A percentile compares a stretch with the other conserved stretches of the same genome.
Conservation (phyloP, 2,329 filamentous ascomycete genomes). For the Hysterium pulicare region DNA sequence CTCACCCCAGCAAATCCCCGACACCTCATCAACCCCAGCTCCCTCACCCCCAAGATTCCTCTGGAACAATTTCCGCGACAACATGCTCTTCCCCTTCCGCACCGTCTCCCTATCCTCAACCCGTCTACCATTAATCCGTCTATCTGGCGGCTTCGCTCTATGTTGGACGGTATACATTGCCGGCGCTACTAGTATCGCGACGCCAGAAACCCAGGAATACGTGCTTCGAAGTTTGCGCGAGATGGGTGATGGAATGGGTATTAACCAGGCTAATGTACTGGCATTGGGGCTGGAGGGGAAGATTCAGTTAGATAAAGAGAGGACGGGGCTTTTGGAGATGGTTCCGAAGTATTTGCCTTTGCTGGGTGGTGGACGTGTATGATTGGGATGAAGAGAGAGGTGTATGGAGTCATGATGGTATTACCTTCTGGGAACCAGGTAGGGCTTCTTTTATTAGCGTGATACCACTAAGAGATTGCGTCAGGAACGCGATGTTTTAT, state of each 20-base stretch:
- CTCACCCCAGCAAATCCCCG: background rate
- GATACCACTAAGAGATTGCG: too few species aligned
- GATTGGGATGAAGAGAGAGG: too few species aligned
- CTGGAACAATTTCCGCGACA: conserved; percentile 21
- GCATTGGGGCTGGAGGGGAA: conserved; percentile 20
- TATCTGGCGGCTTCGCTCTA: conserved; percentile 28
- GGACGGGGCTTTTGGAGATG: conserved; percentile 2
- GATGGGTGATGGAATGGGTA: conserved; percentile 51
- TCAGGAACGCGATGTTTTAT: too few species aligned
- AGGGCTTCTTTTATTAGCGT: too few species aligned
- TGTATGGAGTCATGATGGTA: too few species aligned
- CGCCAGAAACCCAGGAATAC: conserved; percentile 20
- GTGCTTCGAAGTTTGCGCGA: conserved; percentile 52
- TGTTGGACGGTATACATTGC: conserved; percentile 33
- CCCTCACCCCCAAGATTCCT: conserved; percentile 13
- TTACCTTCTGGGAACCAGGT: too few species aligned
- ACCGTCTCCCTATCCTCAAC: conserved; percentile 5
- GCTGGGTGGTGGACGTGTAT: too few species aligned
- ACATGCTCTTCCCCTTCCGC: conserved; percentile 2
- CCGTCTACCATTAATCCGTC: conserved; percentile 28
- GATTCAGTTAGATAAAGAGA: conserved; percentile 12
- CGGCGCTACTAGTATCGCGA: conserved; percentile 25
- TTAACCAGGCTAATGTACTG: conserved; percentile 31
- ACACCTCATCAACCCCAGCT: too few species aligned
- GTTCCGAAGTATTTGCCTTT: conserved; percentile 5